Base-by-base conservation (phyloP, 495 filamentous ascomycete species). In the Aspergillus sclerotioniger region DNA sequence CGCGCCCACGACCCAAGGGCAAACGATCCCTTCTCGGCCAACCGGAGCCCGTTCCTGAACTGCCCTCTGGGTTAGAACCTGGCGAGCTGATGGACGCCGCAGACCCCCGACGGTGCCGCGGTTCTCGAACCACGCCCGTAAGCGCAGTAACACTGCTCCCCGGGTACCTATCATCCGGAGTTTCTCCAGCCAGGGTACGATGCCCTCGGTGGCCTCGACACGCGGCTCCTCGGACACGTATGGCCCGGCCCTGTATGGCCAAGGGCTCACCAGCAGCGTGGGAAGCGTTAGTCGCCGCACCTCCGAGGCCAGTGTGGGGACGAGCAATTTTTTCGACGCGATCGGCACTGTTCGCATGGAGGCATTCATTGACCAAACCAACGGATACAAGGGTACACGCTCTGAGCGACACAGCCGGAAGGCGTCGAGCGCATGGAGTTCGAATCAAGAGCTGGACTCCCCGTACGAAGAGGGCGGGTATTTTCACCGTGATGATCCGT, bases 281-380 rank as follows among this genome's bases (percentile, higher is more conserved):
- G 75, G 71, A 59, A 78, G 71, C 53, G 67, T 74, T 51, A 78
- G 76, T 49, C 71, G 62, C 45, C 66, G 76, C 16, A 76, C 72
- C 7, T 80, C 77, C 0, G 77, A 79, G 53, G 68, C 72, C n/a
- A 77, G 76, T 54, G 71, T 68, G 35, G 61, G 54, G 49, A 73
- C 68, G 0, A 71, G 69, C 25, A 78, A 80, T 56, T 77, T 79
- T 62, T 82, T 81, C 56, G 81, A 84, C 54, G 86, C 89, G 0
- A 88, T 96, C 29, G 94, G 94, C 15, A 96, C 91, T 9, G 85
- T 98, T 41, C 85, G 94, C 29, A 98, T 98, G 94, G 94, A 98
- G 71, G 94, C 94, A 0, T 98, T 98, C 50, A 78, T 79, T 31
- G 75, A 77, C 54, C 71, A 68, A 35, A 69, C 74, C 5, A 72